Evolutionary conservation across 2,329 filamentous ascomycete species (phyloP), one percentile per base, ranked within the genome.

Genomic region (Exophiala aquamarina): DNA sequence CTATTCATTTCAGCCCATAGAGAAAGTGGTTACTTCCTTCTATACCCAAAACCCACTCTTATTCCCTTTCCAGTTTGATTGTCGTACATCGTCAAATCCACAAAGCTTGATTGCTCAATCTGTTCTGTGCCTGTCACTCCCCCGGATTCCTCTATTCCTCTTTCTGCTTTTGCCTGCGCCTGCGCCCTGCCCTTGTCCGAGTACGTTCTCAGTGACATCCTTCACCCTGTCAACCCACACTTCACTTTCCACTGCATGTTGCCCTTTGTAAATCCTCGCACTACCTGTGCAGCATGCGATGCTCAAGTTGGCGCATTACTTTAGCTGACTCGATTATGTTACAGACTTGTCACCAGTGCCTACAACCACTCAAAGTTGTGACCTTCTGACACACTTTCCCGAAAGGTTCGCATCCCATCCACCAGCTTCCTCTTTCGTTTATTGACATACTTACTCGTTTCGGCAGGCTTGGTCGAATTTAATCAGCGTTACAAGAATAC

Each of bases 401-500:
- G 49, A 41, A 40, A 57, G 50, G 52, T 52, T 50, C 44, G 20
- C 28, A 28, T 31, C 34, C 43, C 41, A 44, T 47, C 42, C 26
- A 37, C 42, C 26, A 15, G 47, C 41, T 55, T 56, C 47, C 56
- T 44, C 45, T 55, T 51, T 51, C 37, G 52, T 52, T 49, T 52
- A 44, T 57, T 54, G 49, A 55, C 54, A n/a, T n/a, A 53, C 46
- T 46, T 56, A 44, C 55, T 55, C 50, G 37, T 56, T 56, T 54
- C 36, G 55, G 55, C 39, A 52, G 44, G 50, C 41, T 28, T 53
- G 34, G 34, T 47, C 40, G 41, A 28, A 50, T 36, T 47, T 29
- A 26, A 45, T 47, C 43, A 13, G 48, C 46, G 31, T 44, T 48
- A 63, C 69, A 64, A 69, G 14, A 40, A 43, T 29, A n/a, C 33